phyloP scores from a whole-genome alignment of 208 protist species.

The Leishmania gerbilli region DNA sequence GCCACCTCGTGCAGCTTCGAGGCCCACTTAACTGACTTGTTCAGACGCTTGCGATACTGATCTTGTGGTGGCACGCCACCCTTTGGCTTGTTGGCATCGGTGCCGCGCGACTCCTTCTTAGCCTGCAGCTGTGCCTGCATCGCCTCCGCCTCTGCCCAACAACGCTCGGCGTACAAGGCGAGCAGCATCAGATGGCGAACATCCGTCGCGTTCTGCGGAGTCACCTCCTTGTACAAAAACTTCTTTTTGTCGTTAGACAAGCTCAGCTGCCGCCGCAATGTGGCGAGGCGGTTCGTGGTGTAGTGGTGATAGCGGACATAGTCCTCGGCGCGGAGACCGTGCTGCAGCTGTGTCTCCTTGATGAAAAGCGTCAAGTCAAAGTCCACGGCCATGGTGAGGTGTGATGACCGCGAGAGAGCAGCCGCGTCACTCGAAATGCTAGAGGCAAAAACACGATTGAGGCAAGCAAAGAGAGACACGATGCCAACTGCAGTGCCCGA shows the following conservation, averaged over 20 bases:
- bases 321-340: conserved; percentile 84
- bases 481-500: background rate
- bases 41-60: conserved; percentile 84
- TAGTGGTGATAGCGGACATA: conserved; percentile 84
- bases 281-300: conserved; percentile 75
- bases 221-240: conserved; percentile 81
- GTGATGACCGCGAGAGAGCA: background rate
- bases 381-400: conserved; percentile 39
- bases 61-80: conserved; percentile 61
- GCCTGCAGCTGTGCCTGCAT: conserved; percentile 56
- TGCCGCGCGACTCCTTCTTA: conserved; percentile 32
- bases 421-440: background rate
- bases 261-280: conserved; percentile 73
- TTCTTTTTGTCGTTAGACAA: conserved; percentile 79
- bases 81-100: conserved; percentile 39
- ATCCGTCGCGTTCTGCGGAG: conserved; percentile 57
- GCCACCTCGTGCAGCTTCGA: conserved; percentile 58
- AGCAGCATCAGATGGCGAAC: conserved; percentile 76
- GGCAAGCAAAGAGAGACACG: background rate
- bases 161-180: conserved; percentile 81
- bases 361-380: conserved; percentile 78
- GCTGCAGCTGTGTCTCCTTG: conserved; percentile 89
- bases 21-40: conserved; percentile 85
- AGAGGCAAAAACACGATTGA: background rate
- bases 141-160: conserved; percentile 78